These are phyloP conservation scores for Coprinellus micaceus DNA, from an alignment of 768 basidiomycete genomes.

Conservation along the genomic window DNA sequence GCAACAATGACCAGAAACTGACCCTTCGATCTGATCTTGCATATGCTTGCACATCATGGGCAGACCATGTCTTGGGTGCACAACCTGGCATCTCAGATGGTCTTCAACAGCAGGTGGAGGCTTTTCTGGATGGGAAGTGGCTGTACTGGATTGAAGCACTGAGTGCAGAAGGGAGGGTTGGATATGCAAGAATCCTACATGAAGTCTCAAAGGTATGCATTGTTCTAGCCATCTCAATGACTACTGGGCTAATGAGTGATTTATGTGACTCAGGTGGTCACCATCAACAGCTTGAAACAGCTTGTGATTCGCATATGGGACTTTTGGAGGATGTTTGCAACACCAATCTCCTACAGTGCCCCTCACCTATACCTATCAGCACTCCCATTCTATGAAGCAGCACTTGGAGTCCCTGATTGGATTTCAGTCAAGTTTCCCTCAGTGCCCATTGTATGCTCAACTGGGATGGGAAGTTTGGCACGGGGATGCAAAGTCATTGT, in stretches of 20 bases:
- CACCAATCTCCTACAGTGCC: constrained; percentile 16
- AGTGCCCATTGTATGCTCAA: background rate
- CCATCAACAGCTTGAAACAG: constrained; percentile 3
- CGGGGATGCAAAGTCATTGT: constrained; percentile 12
- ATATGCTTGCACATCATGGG: constrained; percentile 6
- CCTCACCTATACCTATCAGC: constrained; percentile 25
- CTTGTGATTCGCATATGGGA: constrained; percentile 13
- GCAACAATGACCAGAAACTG: background rate
- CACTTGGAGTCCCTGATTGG: background rate
- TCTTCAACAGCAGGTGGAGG: background rate
- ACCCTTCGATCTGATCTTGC: background rate
- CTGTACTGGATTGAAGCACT: constrained; percentile 31
- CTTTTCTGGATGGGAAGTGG: constrained; percentile 6
- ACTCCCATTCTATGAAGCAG: constrained; percentile 20
- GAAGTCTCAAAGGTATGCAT: constrained; percentile 6
- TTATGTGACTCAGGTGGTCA: background rate
- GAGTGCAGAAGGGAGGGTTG: constrained; percentile 19
- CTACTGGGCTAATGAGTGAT: constrained; percentile 1
- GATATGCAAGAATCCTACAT: background rate
- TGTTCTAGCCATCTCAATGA: background rate
- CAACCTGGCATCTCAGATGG: background rate
- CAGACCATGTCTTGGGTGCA: background rate
- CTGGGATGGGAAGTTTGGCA: background rate
- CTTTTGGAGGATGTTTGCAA: constrained; percentile 13
- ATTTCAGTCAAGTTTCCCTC: background rate